phyloP scores from a whole-genome alignment of 257 asterid species.

The Fraxinus quadrangulata region DNA sequence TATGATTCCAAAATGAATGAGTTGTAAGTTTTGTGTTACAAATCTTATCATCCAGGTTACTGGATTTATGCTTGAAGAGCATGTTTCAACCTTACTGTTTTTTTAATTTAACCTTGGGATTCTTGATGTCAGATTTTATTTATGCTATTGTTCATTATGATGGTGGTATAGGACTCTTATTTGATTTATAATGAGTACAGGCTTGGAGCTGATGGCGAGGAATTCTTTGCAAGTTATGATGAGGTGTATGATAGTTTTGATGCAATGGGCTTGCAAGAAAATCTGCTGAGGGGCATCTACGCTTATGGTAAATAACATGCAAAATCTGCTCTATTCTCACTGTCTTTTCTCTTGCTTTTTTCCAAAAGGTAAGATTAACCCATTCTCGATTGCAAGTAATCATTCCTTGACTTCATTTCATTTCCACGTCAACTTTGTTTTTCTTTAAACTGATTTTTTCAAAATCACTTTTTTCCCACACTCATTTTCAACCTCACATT shows the following conservation, averaged over 20 bases:
- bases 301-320: slow-evolving; percentile 42
- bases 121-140: neutral
- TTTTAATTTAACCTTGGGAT: neutral
- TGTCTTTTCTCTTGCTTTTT: neutral
- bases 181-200: slow-evolving; percentile 19
- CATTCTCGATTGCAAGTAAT: neutral
- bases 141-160: neutral
- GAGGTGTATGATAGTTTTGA: slow-evolving; percentile 52
- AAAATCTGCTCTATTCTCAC: neutral
- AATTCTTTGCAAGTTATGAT: slow-evolving; percentile 47
- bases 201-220: slow-evolving; percentile 40
- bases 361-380: neutral
- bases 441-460: neutral
- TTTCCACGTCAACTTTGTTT: neutral
- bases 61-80: neutral
- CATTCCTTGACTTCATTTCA: neutral
- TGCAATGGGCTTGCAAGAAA: slow-evolving; percentile 51
- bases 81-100: too few relatives aligned
- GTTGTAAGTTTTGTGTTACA: slow-evolving; percentile 34
- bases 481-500: too few relatives aligned
- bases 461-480: too few relatives aligned
- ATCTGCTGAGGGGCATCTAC: slow-evolving; percentile 52
- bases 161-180: neutral
- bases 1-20: slow-evolving; percentile 50
- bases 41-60: neutral